phyloP scores from a whole-genome alignment of 495 filamentous ascomycete genomes.

The Aspergillus carlsbadensis region DNA sequence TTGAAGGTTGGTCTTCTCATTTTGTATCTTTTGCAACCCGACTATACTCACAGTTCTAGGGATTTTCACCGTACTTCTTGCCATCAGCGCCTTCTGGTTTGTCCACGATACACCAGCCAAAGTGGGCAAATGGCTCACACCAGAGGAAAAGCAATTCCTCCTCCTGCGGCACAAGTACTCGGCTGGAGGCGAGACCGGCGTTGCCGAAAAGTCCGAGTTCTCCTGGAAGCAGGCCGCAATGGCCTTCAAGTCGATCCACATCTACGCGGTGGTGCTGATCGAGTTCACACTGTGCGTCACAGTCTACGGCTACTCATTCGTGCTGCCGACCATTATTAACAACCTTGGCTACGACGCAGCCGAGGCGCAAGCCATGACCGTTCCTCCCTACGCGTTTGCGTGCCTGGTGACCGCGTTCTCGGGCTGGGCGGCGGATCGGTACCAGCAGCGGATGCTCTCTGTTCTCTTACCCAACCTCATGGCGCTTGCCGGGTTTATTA shows the following conservation, averaged over 20 bases:
- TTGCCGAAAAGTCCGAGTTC: background rate
- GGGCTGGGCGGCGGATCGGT: background rate
- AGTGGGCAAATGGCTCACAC: constrained; percentile 54
- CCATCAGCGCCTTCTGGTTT: constrained; percentile 70
- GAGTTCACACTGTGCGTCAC: background rate
- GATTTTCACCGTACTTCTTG: constrained; percentile 63
- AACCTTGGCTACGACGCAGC: background rate
- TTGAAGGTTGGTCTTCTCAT: constrained; percentile 55
- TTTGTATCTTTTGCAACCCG: background rate
- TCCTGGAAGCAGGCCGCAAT: background rate
- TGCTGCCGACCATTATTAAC: background rate
- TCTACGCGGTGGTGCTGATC: background rate
- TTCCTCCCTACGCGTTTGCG: background rate
- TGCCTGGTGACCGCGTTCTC: background rate
- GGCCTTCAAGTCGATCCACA: background rate
- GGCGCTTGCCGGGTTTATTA: constrained; percentile 35
- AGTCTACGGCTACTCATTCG: background rate
- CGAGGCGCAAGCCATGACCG: background rate
- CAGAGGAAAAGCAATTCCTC: constrained; percentile 73
- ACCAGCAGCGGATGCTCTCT: background rate
- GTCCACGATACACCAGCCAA: constrained; percentile 68
- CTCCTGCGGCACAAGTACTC: background rate
- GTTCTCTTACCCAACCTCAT: constrained; percentile 28
- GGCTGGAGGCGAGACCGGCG: background rate
- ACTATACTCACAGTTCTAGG: background rate